Evolutionary conservation across 768 basidiomycete species (phyloP).

Genomic region (Rhizopogon rudus): DNA sequence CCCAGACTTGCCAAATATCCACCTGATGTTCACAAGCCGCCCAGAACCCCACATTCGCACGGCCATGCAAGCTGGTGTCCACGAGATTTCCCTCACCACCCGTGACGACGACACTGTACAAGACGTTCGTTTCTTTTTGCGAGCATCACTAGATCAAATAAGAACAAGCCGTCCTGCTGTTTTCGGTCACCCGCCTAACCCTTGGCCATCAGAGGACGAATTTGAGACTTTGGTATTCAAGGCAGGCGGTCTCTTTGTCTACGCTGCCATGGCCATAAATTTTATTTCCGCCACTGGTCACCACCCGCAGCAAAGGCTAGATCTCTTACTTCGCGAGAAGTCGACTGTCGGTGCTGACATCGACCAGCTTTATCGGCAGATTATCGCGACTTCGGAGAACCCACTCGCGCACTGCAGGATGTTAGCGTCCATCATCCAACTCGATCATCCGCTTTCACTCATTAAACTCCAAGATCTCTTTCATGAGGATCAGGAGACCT

Average conservation of each 20-base stretch:
- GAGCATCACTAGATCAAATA: conserved; percentile 8
- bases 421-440: not conserved
- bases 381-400: not conserved
- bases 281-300: conserved; percentile 5
- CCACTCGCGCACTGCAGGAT: not conserved
- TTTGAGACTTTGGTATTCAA: not conserved
- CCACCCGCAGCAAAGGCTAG: not conserved
- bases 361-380: not conserved
- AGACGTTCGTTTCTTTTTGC: conserved; percentile 11
- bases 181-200: not conserved
- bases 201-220: too few species aligned
- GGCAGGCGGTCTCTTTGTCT: conserved; percentile 11
- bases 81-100: not conserved
- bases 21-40: not conserved
- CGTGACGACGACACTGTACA: conserved; percentile 4
- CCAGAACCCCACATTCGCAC: not conserved
- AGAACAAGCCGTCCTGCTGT: not conserved
- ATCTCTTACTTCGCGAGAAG: not conserved
- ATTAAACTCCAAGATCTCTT: not conserved
- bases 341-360: not conserved
- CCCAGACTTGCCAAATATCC: not conserved
- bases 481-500: not conserved
- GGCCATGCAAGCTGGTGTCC: conserved; percentile 3
- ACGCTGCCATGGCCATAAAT: conserved; percentile 10
- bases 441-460: not conserved